Percentiles rank a stretch among this genome's conserved stretches.
phyloP scores from a whole-genome alignment of 176 grass and related monocot species.

The Echinochloa phyllopogon region DNA sequence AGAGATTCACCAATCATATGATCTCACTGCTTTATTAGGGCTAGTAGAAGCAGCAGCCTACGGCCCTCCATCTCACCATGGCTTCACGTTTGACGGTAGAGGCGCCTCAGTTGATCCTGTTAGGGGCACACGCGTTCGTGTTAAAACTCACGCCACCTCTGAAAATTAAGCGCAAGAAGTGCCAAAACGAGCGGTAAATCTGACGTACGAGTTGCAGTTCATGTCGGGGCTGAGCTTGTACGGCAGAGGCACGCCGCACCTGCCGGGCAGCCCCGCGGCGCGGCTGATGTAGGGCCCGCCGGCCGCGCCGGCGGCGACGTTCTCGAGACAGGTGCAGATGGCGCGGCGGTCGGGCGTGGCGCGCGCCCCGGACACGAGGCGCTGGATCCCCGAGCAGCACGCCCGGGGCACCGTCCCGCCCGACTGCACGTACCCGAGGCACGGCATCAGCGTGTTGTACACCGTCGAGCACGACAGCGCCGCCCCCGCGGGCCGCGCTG shows the following conservation, averaged over 20 bases:
- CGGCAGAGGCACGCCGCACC: conserved; percentile 50
- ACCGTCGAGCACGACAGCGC: conserved; percentile 54
- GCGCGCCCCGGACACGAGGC: conserved; percentile 34
- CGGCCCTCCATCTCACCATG: neutral
- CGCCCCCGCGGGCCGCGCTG: neutral
- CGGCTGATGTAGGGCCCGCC: conserved; percentile 42
- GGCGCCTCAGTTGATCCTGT: conserved; percentile 13
- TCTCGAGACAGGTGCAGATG: conserved; percentile 61
- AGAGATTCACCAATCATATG: neutral
- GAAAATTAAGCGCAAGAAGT: neutral
- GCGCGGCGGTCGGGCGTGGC: conserved; percentile 45
- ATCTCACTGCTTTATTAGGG: neutral
- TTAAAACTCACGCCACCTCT: neutral
- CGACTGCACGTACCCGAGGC: conserved; percentile 56
- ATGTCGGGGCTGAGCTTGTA: conserved; percentile 57
- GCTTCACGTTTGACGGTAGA: neutral
- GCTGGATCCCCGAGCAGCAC: conserved; percentile 59
- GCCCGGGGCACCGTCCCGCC: conserved; percentile 43
- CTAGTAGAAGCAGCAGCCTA: neutral
- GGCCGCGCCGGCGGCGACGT: conserved; percentile 27
- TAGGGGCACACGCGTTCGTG: neutral
- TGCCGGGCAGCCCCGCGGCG: conserved; percentile 51
- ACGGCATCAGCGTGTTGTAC: conserved; percentile 63
- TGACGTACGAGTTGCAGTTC: conserved; percentile 53
- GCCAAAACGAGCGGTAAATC: no score